These are phyloP conservation scores for Solanum pinnatisectum DNA, from an alignment of 257 asterid species.

Conservation along the genomic window DNA sequence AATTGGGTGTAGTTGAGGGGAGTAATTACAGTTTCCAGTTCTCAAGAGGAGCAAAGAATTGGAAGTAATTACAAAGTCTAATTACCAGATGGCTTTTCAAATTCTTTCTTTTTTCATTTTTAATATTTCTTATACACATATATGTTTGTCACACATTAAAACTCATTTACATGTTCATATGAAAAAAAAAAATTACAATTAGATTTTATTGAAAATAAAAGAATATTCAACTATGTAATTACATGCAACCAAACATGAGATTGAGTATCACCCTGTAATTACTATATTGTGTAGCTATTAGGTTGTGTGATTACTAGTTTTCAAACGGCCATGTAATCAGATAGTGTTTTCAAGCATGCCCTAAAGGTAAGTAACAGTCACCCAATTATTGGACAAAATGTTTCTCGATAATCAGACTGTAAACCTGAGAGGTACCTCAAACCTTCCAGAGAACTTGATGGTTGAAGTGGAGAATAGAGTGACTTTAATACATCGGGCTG, in stretches of 20 bases:
- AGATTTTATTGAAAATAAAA: not conserved
- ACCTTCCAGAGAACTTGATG: conserved; percentile 81
- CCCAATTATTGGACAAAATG: not conserved
- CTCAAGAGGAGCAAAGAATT: not conserved
- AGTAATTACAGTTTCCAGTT: not conserved
- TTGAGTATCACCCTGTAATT: not conserved
- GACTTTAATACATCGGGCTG: conserved; percentile 94
- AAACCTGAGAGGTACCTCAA: conserved; percentile 43
- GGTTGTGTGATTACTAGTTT: not conserved
- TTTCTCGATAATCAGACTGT: not conserved
- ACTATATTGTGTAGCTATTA: not conserved
- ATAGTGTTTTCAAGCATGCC: not conserved
- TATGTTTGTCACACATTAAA: not conserved
- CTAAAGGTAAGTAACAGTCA: not conserved
- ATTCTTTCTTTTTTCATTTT: not conserved
- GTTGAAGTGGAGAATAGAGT: conserved; percentile 88
- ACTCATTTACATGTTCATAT: not conserved
- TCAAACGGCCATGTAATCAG: not conserved
- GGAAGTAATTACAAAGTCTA: not conserved
- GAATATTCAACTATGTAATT: not conserved
- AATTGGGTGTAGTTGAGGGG: not conserved
- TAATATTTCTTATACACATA: not conserved
- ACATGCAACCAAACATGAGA: not conserved
- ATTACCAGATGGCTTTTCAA: not conserved
- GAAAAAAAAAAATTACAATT: not conserved